These are phyloP conservation scores for Trichoderma atroviride DNA, from an alignment of 2,329 filamentous ascomycete species.

Conservation along the genomic window DNA sequence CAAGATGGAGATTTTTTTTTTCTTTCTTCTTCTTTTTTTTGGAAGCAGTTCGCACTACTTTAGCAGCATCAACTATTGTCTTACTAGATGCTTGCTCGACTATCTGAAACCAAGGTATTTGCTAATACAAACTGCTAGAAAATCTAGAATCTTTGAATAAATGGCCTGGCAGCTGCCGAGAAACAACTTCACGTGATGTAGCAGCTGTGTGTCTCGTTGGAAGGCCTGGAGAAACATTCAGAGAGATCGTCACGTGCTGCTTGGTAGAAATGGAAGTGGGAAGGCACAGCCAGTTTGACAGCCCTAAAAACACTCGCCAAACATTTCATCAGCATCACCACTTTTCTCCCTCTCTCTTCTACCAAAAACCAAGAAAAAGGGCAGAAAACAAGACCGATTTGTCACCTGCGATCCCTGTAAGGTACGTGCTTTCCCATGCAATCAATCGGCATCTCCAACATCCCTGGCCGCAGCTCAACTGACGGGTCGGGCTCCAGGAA, in stretches of 20 bases:
- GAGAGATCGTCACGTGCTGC: background rate
- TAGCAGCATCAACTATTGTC: background rate
- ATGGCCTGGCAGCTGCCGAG: background rate
- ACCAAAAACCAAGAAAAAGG: background rate
- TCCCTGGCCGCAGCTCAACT: slow-evolving; percentile 7
- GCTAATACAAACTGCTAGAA: background rate
- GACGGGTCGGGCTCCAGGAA: background rate
- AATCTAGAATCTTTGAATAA: background rate
- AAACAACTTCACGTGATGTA: background rate
- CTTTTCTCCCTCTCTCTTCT: background rate
- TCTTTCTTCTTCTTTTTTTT: too few species aligned
- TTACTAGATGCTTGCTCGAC: background rate
- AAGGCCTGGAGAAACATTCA: background rate
- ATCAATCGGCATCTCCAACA: background rate
- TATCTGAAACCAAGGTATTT: background rate
- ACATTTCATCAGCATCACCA: background rate
- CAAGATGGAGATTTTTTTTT: background rate
- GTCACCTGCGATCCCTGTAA: background rate
- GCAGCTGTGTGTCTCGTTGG: background rate
- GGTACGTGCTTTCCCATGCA: background rate
- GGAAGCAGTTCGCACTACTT: background rate
- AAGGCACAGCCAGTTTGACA: background rate
- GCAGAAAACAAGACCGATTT: background rate
- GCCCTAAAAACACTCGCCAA: background rate
- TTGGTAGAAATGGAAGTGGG: background rate